phyloP scores from a whole-genome alignment of 2,329 filamentous ascomycete genomes.

The Fusarium sp. region DNA sequence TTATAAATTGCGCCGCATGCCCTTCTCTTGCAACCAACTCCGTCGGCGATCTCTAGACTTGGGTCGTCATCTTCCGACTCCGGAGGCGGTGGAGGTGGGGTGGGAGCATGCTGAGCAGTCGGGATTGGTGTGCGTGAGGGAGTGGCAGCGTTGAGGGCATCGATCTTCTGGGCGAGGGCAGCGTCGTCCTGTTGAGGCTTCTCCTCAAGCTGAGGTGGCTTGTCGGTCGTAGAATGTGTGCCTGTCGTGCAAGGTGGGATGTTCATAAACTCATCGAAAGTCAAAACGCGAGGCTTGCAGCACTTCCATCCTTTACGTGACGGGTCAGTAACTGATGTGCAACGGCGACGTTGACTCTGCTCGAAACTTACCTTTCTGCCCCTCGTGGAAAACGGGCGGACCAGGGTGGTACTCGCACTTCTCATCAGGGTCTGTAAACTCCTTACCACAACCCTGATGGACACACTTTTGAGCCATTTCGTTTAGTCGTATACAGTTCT shows the following conservation, averaged over 20 bases:
- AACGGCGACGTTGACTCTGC: not conserved
- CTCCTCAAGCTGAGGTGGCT: constrained; percentile 74
- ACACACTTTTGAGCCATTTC: constrained; percentile 88
- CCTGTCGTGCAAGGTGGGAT: constrained; percentile 95
- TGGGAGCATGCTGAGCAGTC: constrained; percentile 63
- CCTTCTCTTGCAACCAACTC: constrained; percentile 82
- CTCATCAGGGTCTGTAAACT: constrained; percentile 85
- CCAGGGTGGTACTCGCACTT: constrained; percentile 93
- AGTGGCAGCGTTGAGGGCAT: constrained; percentile 67
- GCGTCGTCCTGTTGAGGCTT: constrained; percentile 63
- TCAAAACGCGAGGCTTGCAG: constrained; percentile 96
- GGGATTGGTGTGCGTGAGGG: constrained; percentile 59
- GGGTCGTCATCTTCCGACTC: constrained; percentile 93
- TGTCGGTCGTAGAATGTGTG: constrained; percentile 90
- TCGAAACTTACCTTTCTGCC: constrained; percentile 85
- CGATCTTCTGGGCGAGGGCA: constrained; percentile 62
- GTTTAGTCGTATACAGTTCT: constrained; percentile 1
- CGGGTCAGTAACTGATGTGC: constrained; percentile 6
- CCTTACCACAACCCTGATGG: constrained; percentile 95
- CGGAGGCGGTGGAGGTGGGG: constrained; percentile 73
- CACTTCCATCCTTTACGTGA: constrained; percentile 90
- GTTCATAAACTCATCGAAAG: constrained; percentile 96
- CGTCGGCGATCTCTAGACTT: constrained; percentile 78
- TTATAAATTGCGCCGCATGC: constrained; percentile 80
- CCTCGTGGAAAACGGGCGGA: constrained; percentile 95